Evolutionary conservation across 2,329 filamentous ascomycete species (phyloP), one percentile per base, ranked within the genome.

Genomic region (Apiospora phragmitis): DNA sequence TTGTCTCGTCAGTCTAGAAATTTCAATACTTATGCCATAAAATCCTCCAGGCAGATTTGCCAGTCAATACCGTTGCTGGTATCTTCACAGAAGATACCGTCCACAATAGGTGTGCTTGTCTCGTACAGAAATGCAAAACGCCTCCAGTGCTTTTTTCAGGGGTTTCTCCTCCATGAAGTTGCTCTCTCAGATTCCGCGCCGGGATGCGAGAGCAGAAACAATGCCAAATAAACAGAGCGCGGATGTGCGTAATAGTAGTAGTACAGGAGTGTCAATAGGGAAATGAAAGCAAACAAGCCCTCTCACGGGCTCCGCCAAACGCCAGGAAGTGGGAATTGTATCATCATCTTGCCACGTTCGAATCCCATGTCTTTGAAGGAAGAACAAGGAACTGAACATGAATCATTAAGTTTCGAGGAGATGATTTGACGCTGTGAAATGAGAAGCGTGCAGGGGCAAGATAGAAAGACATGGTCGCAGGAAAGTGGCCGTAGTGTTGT

Each of bases 371-470:
- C 71, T 73, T 73, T 71, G 65, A 26, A 65, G 24, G 69, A 43
- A 73, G 29, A 69, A 69, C 69, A 65, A 67, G 68, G 71, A 35
- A 32, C 12, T 35, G 74, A 72, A 74, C 75, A 73, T 78, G 72
- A 73, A 77, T 77, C 76, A 77, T 78, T 76, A 78, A 59, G 41
- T 70, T 70, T 66, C 32, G 43, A 68, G 42, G 24, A 45, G 3
- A 62, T 8, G 12, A 59, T 67, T 68, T 55, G 51, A 14, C 32
- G 65, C 65, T 62, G 32, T n/a, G n/a, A 38, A 38, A 62, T 62
- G 29, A 38, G 32, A 62, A 62, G 32, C 24, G 55, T 62, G 32
- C 21, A 29, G 41, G 42, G 38, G 38, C 14, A 43, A 67, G 12
- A 67, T 29, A 12, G 4, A 45, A 67, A 26, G 43, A 67, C 38